Percentiles rank a stretch among this genome's conserved stretches.
Conservation (phyloP, 306 rosid genomes). For the Inga oerstediana region DNA sequence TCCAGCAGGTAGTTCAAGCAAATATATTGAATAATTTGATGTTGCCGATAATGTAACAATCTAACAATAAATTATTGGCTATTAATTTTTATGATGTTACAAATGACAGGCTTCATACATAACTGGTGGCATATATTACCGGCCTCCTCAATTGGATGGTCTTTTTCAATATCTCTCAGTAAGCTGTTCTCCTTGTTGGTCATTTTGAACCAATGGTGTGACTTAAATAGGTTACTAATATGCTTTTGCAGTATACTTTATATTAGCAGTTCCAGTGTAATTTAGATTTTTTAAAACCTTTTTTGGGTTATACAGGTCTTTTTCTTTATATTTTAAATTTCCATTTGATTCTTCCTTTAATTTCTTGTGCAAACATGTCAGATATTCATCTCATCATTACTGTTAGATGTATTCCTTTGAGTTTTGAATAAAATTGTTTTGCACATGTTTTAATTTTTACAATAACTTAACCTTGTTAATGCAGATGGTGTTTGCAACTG, state of each 20-base stretch:
- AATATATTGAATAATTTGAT: slow-evolving; percentile 23
- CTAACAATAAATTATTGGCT: slow-evolving; percentile 19
- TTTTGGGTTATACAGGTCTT: not conserved
- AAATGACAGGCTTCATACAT: slow-evolving; percentile 82
- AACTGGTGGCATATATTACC: slow-evolving; percentile 91
- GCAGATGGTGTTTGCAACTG: slow-evolving; percentile 96
- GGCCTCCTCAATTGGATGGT: slow-evolving; percentile 84
- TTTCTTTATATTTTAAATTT: not conserved
- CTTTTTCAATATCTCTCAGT: slow-evolving; percentile 92
- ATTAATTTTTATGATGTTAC: slow-evolving; percentile 35
- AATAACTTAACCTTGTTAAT: slow-evolving; percentile 35
- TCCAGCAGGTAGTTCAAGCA: slow-evolving; percentile 78
- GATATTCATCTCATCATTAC: not conserved
- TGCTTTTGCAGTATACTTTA: not conserved
- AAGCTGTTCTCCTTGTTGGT: slow-evolving; percentile 42
- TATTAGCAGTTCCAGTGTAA: not conserved
- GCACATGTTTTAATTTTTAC: slow-evolving; percentile 10
- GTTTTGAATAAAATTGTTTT: not conserved
- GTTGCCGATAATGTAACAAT: slow-evolving; percentile 14
- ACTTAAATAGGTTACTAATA: not conserved
- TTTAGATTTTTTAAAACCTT: not conserved
- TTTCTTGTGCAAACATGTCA: not conserved
- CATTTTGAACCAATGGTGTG: slow-evolving; percentile 23
- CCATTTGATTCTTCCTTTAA: not conserved
- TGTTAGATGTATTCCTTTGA: not conserved